Conservation (phyloP, 768 basidiomycete genomes). For the Serendipita sp. region DNA sequence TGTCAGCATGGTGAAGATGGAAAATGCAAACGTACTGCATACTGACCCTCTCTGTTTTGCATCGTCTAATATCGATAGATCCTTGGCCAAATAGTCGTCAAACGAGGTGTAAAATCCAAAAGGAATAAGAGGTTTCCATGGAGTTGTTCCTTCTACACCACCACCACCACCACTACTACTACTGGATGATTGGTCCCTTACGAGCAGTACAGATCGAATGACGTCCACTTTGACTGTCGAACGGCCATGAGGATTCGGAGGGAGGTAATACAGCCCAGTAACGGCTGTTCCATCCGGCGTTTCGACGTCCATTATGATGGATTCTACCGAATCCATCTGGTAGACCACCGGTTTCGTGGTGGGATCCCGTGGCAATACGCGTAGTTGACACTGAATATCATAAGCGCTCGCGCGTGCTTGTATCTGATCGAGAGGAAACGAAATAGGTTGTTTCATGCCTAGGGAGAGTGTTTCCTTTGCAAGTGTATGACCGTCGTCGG, state of each 20-base stretch:
- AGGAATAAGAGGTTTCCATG: constrained; percentile 13
- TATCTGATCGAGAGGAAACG: background rate
- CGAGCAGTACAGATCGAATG: constrained; percentile 7
- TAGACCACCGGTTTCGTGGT: background rate
- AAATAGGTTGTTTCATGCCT: background rate
- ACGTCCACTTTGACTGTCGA: constrained; percentile 15
- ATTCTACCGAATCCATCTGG: background rate
- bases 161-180: background rate
- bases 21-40: background rate
- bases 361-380: too few relatives aligned
- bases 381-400: background rate
- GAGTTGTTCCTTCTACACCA: background rate
- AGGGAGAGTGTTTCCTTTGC: background rate
- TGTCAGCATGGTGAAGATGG: background rate
- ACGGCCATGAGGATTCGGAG: constrained; percentile 15
- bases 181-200: background rate
- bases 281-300: background rate
- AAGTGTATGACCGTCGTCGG: background rate
- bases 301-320: background rate
- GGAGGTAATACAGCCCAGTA: constrained; percentile 11
- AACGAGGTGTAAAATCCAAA: constrained; percentile 13
- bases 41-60: constrained; percentile 13
- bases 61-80: constrained; percentile 12
- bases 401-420: background rate
- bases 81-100: constrained; percentile 8